Evolutionary conservation across 768 basidiomycete species (phyloP).

Genomic region (Auriscalpium orientale): DNA sequence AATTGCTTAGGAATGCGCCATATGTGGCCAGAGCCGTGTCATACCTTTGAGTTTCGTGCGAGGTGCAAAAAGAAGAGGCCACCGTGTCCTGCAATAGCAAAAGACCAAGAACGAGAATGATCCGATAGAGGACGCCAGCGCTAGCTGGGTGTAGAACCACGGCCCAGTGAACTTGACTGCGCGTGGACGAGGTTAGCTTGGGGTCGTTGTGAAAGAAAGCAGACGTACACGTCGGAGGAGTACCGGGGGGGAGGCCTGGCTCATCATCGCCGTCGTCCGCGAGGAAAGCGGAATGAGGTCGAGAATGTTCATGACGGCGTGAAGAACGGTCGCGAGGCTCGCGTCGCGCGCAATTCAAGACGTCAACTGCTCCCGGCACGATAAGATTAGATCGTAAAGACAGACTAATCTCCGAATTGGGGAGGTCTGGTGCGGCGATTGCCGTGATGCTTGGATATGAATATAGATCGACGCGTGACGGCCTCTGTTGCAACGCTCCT

Average conservation of each 20-base stretch:
- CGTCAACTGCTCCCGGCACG: too few relatives aligned
- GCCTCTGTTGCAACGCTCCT: neutral
- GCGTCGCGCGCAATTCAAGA: too few relatives aligned
- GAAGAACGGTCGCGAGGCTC: too few relatives aligned
- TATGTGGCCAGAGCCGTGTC: conserved; percentile 9
- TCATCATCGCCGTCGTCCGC: conserved; percentile 29
- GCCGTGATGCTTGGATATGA: too few relatives aligned
- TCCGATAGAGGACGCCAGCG: conserved; percentile 73
- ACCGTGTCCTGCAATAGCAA: conserved; percentile 80
- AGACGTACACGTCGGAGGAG: conserved; percentile 55
- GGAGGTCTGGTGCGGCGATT: too few relatives aligned
- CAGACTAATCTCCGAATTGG: too few relatives aligned
- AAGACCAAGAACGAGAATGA: conserved; percentile 77
- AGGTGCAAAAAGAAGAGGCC: conserved; percentile 87
- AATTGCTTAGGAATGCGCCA: conserved; percentile 4
- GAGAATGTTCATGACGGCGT: neutral
- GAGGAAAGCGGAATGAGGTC: neutral
- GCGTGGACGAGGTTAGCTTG: conserved; percentile 4
- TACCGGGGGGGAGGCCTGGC: conserved; percentile 48
- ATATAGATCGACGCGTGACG: too few relatives aligned
- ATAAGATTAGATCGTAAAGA: too few relatives aligned
- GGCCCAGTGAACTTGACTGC: conserved; percentile 82
- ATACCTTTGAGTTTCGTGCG: conserved; percentile 90
- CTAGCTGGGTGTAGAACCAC: conserved; percentile 90
- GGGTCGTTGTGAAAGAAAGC: neutral